Conservation (phyloP, 2,329 filamentous ascomycete genomes). For the Gaeumannomyces sp. region DNA sequence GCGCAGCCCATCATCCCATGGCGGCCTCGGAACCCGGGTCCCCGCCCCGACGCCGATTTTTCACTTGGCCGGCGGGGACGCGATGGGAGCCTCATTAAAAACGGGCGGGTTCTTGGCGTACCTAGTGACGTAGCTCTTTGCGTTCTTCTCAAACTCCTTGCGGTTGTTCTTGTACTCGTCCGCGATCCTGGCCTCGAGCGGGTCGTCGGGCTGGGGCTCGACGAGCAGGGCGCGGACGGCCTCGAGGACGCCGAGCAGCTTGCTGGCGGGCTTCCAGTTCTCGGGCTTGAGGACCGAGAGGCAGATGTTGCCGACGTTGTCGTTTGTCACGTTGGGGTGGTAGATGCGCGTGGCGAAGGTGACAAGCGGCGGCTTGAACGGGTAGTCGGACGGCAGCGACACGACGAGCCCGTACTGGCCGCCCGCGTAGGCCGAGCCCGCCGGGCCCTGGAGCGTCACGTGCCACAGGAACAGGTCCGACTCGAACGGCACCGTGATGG, state of each 20-base stretch:
- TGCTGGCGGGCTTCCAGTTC: constrained; percentile 86
- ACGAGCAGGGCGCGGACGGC: constrained; percentile 68
- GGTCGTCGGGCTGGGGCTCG: constrained; percentile 83
- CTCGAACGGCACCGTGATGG: constrained; percentile 38
- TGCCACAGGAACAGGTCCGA: constrained; percentile 47
- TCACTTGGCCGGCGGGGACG: not conserved
- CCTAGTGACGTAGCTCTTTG: constrained; percentile 63
- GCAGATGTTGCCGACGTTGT: constrained; percentile 78
- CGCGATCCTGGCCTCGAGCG: constrained; percentile 79
- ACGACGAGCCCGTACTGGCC: constrained; percentile 71
- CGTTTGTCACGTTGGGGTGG: constrained; percentile 91
- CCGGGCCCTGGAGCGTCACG: constrained; percentile 39
- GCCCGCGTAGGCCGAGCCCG: constrained; percentile 45
- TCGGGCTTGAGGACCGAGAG: constrained; percentile 76
- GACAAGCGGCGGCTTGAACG: constrained; percentile 79
- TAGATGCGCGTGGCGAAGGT: constrained; percentile 87
- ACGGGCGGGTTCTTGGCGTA: constrained; percentile 53
- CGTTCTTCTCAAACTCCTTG: constrained; percentile 66
- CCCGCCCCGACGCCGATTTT: not conserved
- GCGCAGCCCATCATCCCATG: no score
- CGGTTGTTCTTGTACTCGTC: constrained; percentile 71
- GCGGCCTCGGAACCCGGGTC: no score
- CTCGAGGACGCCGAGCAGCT: constrained; percentile 68
- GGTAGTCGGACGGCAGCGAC: constrained; percentile 71
- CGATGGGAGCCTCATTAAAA: constrained; percentile 21